A percentile compares a stretch with the other conserved stretches of the same genome.
phyloP scores from a whole-genome alignment of 176 grass and related monocot genomes.

The Oryza meridionalis region DNA sequence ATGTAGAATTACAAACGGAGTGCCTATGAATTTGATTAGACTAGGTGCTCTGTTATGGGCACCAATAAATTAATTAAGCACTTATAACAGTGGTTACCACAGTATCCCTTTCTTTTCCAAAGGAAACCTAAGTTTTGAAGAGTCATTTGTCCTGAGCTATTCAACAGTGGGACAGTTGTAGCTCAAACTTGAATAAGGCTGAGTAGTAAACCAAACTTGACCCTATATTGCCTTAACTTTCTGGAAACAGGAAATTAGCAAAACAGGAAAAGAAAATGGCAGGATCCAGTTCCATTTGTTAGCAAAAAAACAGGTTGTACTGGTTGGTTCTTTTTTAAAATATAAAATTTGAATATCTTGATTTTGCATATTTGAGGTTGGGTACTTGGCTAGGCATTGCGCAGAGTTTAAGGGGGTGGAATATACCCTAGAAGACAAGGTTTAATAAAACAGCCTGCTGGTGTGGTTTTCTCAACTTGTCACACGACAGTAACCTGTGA shows the following conservation, averaged over 20 bases:
- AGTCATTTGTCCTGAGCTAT: background rate
- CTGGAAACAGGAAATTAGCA: background rate
- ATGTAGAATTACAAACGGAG: background rate
- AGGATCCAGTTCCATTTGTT: background rate
- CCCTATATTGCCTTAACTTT: background rate
- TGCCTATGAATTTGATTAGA: background rate
- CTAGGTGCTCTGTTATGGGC: background rate
- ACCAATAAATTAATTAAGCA: background rate
- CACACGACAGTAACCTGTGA: background rate
- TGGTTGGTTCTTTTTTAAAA: background rate
- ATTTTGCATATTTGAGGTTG: background rate
- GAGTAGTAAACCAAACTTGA: background rate
- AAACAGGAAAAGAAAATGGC: background rate
- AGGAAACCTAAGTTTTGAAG: background rate
- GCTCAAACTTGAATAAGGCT: background rate
- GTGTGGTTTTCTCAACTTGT: background rate
- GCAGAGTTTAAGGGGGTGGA: background rate
- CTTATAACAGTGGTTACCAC: slow-evolving; percentile 1
- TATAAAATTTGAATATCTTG: background rate
- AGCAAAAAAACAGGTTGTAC: background rate
- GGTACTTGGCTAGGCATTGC: background rate
- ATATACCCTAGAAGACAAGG: background rate
- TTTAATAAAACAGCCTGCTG: background rate
- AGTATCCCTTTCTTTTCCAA: slow-evolving; percentile 16
- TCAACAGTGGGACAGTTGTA: background rate